Percentiles rank a stretch among this genome's conserved stretches.
These are phyloP conservation scores for Alternaria burnsii DNA, from an alignment of 2,329 filamentous ascomycete species.

Conservation along the genomic window DNA sequence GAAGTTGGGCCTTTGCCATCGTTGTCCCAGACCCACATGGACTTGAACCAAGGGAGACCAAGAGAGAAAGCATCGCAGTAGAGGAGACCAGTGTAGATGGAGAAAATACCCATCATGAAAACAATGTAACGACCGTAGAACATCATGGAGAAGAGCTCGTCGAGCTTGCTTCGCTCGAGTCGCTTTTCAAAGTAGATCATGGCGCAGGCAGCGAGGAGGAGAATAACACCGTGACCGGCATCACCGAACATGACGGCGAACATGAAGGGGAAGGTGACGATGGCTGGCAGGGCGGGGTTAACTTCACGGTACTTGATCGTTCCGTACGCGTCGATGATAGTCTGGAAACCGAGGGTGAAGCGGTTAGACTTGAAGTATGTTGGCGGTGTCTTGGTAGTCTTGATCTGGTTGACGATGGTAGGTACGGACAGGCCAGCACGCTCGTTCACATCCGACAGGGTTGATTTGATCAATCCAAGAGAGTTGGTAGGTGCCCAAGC, in stretches of 20 bases:
- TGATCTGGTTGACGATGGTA: constrained; percentile 97
- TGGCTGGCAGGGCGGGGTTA: constrained; percentile 93
- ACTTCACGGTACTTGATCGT: constrained; percentile 97
- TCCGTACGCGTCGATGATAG: constrained; percentile 98
- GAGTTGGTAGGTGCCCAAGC: constrained; percentile 97
- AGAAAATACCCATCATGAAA: constrained; percentile 97
- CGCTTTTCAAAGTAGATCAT: constrained; percentile 98
- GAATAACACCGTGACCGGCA: constrained; percentile 90
- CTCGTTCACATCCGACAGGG: constrained; percentile 95
- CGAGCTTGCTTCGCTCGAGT: constrained; percentile 83
- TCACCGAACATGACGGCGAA: constrained; percentile 99
- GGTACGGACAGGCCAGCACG: constrained; percentile 95
- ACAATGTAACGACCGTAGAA: constrained; percentile 99
- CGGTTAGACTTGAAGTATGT: constrained; percentile 99
- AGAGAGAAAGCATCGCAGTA: constrained; percentile 99
- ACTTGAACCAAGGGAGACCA: constrained; percentile 86
- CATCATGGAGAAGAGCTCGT: constrained; percentile 97
- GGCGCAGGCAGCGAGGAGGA: constrained; percentile 80
- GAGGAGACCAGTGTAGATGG: constrained; percentile 94
- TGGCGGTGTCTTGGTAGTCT: constrained; percentile 94
- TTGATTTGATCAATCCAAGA: constrained; percentile 86
- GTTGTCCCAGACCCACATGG: constrained; percentile 87
- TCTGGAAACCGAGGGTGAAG: constrained; percentile 98
- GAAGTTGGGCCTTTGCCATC: constrained; percentile 71
- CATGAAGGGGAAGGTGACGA: constrained; percentile 98